Evolutionary conservation across 1,284 basidiomycete genomes (phyloP), one percentile per base, ranked within the genome.

Genomic region (Fomitopsis pinicola): DNA sequence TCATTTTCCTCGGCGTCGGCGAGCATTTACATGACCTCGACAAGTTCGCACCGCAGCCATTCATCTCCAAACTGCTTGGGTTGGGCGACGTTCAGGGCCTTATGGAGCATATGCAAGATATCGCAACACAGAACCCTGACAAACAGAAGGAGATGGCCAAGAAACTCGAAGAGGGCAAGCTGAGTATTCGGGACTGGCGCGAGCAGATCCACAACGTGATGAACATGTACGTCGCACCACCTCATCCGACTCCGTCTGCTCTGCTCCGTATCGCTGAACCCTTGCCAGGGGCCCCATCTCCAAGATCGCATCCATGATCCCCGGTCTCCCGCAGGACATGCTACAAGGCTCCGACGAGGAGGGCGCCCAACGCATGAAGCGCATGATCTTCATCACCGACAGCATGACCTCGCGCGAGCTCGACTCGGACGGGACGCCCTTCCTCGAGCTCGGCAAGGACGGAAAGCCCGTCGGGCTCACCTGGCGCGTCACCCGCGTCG

Each of bases 271-370:
- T 61, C 8, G 14, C 52, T 22, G 33, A 53, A 1, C 14, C 30
- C 35, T 55, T 17, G 33, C 7, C 71, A 96, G 94, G 92, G 97
- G 97, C 28, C 96, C 97, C 5, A 86, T 99, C 61, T 95, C 92
- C 70, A 99, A 99, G 79, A 95, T 99, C 68, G 96, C 97, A 15
- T 95, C 94, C 22, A 99, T 99, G 95, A 99, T 99, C 63, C 97
- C 97, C 3, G 97, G 97, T 36, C 85, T 99, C 68, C 91, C 94
- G 17, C 90, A 92, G 66, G 93, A 94, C 45, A 81, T 99, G 72
- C 82, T 98, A 60, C 88, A 91, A 71, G 95, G 93, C 44, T 90
- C 90, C 35, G 94, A 95, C 71, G 95, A 97, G 72, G 97, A 98
- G 71, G 94, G 94, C 42, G 89, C 92, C 1, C 76, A 86, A 66